Evolutionary conservation across 2,329 filamentous ascomycete genomes (phyloP).

Genomic region (Orbilia ellipsospora): DNA sequence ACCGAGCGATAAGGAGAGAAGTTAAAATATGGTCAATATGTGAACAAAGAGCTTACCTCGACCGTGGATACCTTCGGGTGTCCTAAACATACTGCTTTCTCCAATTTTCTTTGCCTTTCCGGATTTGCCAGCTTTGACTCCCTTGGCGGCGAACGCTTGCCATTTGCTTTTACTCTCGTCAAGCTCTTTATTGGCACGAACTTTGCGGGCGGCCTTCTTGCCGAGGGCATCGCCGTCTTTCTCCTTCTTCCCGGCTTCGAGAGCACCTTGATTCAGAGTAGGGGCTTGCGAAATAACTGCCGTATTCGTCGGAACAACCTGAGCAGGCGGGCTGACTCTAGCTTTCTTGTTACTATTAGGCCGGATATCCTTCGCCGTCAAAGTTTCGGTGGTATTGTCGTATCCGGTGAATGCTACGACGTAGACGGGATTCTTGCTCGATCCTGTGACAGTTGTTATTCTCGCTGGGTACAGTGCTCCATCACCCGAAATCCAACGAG

Average conservation of each 20-base stretch:
- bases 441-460: conserved; percentile 93
- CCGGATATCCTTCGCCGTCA: conserved; percentile 84
- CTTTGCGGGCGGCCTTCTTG: conserved; percentile 77
- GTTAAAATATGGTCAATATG: conserved; percentile 8
- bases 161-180: conserved; percentile 92
- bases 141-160: conserved; percentile 89
- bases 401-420: conserved; percentile 96
- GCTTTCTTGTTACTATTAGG: conserved; percentile 75
- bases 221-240: conserved; percentile 73
- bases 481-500: conserved; percentile 90
- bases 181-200: conserved; percentile 90
- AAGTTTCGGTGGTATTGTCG: conserved; percentile 78
- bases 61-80: conserved; percentile 84
- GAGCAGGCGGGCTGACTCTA: conserved; percentile 62
- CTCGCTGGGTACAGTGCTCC: conserved; percentile 89
- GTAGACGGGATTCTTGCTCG: conserved; percentile 88
- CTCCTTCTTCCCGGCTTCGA: conserved; percentile 73
- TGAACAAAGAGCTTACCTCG: conserved; percentile 72
- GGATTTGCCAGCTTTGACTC: conserved; percentile 71
- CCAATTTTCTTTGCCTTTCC: conserved; percentile 71
- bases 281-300: conserved; percentile 75
- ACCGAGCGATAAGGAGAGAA: conserved; percentile 10
- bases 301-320: conserved; percentile 62
- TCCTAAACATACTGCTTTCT: conserved; percentile 98
- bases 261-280: conserved; percentile 71